Evolutionary conservation across 805 yeast species (phyloP).

Genomic region (Kodamaea sagamina): DNA sequence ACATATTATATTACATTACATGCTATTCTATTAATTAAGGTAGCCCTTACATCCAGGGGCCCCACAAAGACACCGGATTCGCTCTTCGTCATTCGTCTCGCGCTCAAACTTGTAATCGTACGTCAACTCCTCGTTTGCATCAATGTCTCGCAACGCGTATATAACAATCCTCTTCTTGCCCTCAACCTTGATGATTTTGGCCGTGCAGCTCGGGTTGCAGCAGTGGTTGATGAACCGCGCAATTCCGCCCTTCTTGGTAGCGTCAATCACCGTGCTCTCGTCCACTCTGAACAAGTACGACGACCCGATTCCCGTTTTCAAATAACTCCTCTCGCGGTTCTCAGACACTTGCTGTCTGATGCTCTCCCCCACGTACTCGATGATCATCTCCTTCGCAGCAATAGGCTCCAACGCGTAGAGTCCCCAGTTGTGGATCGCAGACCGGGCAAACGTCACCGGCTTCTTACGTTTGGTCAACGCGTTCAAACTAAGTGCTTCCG

Average conservation of each 20-base stretch:
- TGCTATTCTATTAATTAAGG: conserved; percentile 52
- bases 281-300: conserved; percentile 90
- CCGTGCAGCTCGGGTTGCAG: conserved; percentile 96
- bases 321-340: conserved; percentile 79
- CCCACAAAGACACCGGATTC: conserved; percentile 93
- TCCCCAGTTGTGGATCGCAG: conserved; percentile 99
- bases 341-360: conserved; percentile 94
- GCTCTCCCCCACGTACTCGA: conserved; percentile 96
- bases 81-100: conserved; percentile 82
- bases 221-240: conserved; percentile 97
- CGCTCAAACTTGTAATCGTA: conserved; percentile 95
- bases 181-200: conserved; percentile 92
- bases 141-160: conserved; percentile 86
- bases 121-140: conserved; percentile 87
- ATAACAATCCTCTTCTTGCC: conserved; percentile 93
- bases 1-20: no score
- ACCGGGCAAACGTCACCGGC: conserved; percentile 94
- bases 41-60: conserved; percentile 93
- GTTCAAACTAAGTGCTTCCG: conserved; percentile 79
- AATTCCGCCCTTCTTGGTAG: conserved; percentile 95
- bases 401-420: conserved; percentile 93
- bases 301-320: conserved; percentile 92
- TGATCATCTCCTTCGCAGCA: conserved; percentile 95
- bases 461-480: conserved; percentile 87
- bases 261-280: conserved; percentile 93